Evolutionary conservation across 75 land plant genomes (phyloP), one percentile per base, ranked within the genome.

Genomic region (Isoetes taiwanensis): DNA sequence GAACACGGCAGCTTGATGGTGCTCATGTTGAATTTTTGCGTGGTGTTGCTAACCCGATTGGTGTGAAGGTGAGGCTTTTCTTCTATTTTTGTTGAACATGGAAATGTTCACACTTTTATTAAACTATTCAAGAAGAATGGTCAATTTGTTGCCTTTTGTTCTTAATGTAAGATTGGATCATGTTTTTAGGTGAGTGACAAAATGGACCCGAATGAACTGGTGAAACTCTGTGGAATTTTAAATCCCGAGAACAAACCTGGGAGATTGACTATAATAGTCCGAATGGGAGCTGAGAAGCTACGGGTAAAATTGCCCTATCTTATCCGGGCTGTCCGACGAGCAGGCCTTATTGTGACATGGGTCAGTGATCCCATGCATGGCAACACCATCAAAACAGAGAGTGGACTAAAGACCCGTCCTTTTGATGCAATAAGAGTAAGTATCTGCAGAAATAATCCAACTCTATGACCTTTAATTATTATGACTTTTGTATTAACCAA

Each of bases 361-460:
- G 82, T 85, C 58, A 78, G 82, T 41, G 90, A 85, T 54, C 90
- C 90, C n/a, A 82, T 85, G 85, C 90, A 85, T 32, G 88, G 88
- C 20, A 77, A 77, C 61, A 74, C 89, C 57, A 85, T 82, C 56
- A 82, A 74, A 66, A 80, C 81, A 29, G 82, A 81, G 2, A 68
- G 73, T 20, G 80, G 80, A 19, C 62, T 82, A 40, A 73, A 74
- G 46, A 78, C 89, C 8, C 79, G 84, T 12, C 82, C 89, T 23
- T 82, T 83, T 32, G 75, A 78, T 63, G 64, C 84, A 0, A 83
- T 83, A 19, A 30, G 65, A 76, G 83, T 80, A 62, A 73, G 72
- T 31, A 9, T 9, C 30, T 34, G 35, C 41, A 34, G 21, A 0
- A 25, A 28, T 43, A 54, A 43, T 19, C 1, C 32, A 28, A 17